phyloP scores from a whole-genome alignment of 768 basidiomycete genomes.

The Suillus tomentosus region DNA sequence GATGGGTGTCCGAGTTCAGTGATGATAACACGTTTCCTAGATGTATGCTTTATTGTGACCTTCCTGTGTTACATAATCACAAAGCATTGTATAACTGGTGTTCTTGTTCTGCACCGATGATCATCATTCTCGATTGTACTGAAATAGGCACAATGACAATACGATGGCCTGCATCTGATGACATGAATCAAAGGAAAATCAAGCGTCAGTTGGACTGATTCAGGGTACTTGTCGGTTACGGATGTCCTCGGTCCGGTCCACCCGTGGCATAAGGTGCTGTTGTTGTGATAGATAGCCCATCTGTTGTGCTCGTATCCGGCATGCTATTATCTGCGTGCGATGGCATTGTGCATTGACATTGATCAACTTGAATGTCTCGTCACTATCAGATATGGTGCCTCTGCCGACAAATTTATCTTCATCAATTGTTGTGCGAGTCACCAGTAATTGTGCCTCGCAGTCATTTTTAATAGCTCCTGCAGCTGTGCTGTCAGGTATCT shows the following conservation, averaged over 20 bases:
- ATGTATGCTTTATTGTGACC: neutral
- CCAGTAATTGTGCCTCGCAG: neutral
- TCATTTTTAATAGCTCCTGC: neutral
- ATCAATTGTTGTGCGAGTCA: too few species aligned
- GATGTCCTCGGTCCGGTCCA: neutral
- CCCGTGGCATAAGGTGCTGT: neutral
- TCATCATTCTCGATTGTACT: neutral
- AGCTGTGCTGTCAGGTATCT: neutral
- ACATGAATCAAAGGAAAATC: neutral
- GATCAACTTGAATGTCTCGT: too few species aligned
- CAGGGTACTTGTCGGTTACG: neutral
- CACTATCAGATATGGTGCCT: neutral
- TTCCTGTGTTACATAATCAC: neutral
- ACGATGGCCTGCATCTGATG: neutral
- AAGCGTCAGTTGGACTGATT: neutral
- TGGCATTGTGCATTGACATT: neutral
- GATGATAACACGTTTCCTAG: neutral
- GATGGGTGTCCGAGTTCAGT: neutral
- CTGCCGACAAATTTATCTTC: neutral
- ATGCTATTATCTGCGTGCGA: too few species aligned
- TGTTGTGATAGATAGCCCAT: neutral
- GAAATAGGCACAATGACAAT: neutral
- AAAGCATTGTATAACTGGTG: neutral
- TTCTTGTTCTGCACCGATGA: neutral
- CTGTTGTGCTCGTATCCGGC: too few species aligned